A percentile compares a stretch with the other conserved stretches of the same genome.
These are phyloP conservation scores for Immersiella caudata DNA, from an alignment of 495 filamentous ascomycete species.

Conservation along the genomic window DNA sequence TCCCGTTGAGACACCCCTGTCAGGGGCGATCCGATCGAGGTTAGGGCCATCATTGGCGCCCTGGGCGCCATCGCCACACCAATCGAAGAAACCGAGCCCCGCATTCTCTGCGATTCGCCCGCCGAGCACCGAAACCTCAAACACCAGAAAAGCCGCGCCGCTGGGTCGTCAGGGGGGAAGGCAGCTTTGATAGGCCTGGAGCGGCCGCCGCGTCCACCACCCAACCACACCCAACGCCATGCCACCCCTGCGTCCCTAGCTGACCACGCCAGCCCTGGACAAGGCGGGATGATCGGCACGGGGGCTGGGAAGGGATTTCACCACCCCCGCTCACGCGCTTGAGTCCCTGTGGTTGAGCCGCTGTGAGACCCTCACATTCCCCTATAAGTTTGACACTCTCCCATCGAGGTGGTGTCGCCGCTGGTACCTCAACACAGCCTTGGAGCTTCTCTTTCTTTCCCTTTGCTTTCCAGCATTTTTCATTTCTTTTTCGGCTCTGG, in stretches of 20 bases:
- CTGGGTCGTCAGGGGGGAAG: neutral
- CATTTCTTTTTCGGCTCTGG: neutral
- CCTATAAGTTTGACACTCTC: neutral
- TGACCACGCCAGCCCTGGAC: neutral
- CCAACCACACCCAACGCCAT: neutral
- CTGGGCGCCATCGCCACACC: neutral
- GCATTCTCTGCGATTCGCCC: neutral
- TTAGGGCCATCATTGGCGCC: neutral
- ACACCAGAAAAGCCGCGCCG: neutral
- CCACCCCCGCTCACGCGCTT: neutral
- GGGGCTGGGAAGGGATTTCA: neutral
- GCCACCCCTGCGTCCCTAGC: neutral
- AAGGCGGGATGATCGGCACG: neutral
- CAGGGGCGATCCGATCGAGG: neutral
- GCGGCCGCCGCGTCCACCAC: neutral
- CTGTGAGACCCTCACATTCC: neutral
- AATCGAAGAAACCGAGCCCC: neutral
- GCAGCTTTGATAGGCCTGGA: neutral
- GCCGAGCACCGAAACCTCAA: neutral
- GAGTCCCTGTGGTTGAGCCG: neutral
- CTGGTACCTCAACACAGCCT: neutral
- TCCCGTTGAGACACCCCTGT: neutral
- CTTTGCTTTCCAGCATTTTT: neutral
- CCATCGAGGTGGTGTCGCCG: neutral
- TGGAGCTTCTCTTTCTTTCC: neutral